phyloP scores from a whole-genome alignment of 2,329 filamentous ascomycete genomes.

The Calonectria leucothoes region DNA sequence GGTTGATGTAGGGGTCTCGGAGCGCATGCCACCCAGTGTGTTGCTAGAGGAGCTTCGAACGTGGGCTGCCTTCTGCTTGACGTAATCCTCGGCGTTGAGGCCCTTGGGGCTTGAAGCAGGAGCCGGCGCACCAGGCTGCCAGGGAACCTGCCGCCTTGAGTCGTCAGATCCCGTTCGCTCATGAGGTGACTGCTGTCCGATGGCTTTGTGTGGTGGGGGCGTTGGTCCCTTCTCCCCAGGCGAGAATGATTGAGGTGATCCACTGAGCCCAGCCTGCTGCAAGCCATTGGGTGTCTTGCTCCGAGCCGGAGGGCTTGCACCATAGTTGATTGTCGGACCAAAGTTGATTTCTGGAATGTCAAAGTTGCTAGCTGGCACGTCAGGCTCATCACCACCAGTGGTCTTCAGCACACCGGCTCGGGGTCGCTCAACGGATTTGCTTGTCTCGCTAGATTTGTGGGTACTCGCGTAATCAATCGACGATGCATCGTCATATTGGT shows the following conservation, averaged over 20 bases:
- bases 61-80: constrained; percentile 79
- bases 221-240: constrained; percentile 43
- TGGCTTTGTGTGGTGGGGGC: constrained; percentile 33
- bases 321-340: constrained; percentile 82
- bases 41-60: constrained; percentile 69
- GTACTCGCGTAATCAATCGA: constrained; percentile 44
- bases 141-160: constrained; percentile 75
- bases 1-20: constrained; percentile 45
- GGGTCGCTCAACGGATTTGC: constrained; percentile 68
- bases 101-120: constrained; percentile 60
- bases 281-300: constrained; percentile 44
- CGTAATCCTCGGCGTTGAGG: constrained; percentile 84
- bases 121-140: constrained; percentile 78
- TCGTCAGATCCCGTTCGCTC: constrained; percentile 62
- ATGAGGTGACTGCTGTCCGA: constrained; percentile 44
- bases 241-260: constrained; percentile 46
- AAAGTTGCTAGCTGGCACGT: constrained; percentile 47
- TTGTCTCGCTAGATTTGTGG: constrained; percentile 37
- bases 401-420: constrained; percentile 85
- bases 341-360: constrained; percentile 85
- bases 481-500: constrained; percentile 70
- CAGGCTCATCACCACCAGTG: constrained; percentile 67
- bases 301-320: constrained; percentile 41
- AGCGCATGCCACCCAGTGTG: constrained; percentile 45
- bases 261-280: constrained; percentile 23